A percentile compares a stretch with the other conserved stretches of the same genome.
Evolutionary conservation across 805 yeast species (phyloP).

Genomic region (Torulaspora gathmanii): DNA sequence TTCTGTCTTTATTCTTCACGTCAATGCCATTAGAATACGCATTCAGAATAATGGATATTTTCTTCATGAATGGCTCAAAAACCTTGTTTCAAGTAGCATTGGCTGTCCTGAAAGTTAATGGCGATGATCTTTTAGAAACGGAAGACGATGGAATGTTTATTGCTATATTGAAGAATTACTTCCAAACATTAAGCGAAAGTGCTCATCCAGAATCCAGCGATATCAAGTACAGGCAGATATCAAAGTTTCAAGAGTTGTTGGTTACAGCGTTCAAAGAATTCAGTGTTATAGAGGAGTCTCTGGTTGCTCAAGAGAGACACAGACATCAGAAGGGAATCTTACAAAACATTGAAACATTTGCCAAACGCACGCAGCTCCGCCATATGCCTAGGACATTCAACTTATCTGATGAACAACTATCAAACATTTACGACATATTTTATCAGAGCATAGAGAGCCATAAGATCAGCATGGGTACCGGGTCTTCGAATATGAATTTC

Average conservation of each 20-base stretch:
- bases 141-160: slow-evolving; percentile 93
- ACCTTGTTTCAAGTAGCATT: slow-evolving; percentile 89
- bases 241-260: slow-evolving; percentile 83
- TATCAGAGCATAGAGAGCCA: slow-evolving; percentile 70
- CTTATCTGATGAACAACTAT: slow-evolving; percentile 52
- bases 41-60: slow-evolving; percentile 82
- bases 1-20: slow-evolving; percentile 78
- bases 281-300: slow-evolving; percentile 67
- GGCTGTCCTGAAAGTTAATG: slow-evolving; percentile 84
- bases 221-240: slow-evolving; percentile 58
- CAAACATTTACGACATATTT: slow-evolving; percentile 78
- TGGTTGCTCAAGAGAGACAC: slow-evolving; percentile 62
- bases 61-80: slow-evolving; percentile 84
- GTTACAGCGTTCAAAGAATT: slow-evolving; percentile 93
- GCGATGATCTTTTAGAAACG: slow-evolving; percentile 71
- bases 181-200: slow-evolving; percentile 67
- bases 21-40: slow-evolving; percentile 95
- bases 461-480: slow-evolving; percentile 49
- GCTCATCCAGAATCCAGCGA: slow-evolving; percentile 71
- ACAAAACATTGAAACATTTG: slow-evolving; percentile 82
- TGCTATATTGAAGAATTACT: slow-evolving; percentile 77
- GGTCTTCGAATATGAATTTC: slow-evolving; percentile 66
- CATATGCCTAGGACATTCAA: slow-evolving; percentile 72
- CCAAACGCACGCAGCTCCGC: slow-evolving; percentile 85
- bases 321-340: slow-evolving; percentile 72